Percentiles rank a stretch among this genome's conserved stretches.
phyloP scores from a whole-genome alignment of 805 yeast species.

The Brettanomyces custersianus region DNA sequence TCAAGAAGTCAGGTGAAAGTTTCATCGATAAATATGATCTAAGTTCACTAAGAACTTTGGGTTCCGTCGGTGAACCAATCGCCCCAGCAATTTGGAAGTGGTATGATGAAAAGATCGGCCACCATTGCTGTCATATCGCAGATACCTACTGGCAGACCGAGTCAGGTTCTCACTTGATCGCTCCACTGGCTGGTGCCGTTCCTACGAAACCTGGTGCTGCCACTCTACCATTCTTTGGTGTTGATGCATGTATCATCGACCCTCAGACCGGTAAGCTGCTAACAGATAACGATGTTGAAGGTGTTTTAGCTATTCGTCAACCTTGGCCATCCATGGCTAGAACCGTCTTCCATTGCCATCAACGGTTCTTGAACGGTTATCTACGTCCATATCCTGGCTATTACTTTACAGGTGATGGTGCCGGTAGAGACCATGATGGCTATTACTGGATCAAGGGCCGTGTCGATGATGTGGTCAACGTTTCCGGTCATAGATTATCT shows the following conservation, averaged over 20 bases:
- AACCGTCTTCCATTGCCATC: slow-evolving; percentile 84
- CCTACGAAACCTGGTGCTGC: slow-evolving; percentile 98
- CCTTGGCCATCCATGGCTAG: slow-evolving; percentile 99
- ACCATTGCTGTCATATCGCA: slow-evolving; percentile 78
- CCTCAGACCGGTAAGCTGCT: slow-evolving; percentile 86
- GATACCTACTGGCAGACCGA: slow-evolving; percentile 99
- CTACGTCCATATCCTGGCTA: slow-evolving; percentile 86
- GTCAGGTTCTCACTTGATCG: slow-evolving; percentile 90
- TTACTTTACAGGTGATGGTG: slow-evolving; percentile 98
- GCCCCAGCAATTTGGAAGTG: slow-evolving; percentile 98
- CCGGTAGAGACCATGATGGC: slow-evolving; percentile 94
- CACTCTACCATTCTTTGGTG: slow-evolving; percentile 92
- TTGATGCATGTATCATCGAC: slow-evolving; percentile 83
- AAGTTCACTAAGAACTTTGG: slow-evolving; percentile 81
- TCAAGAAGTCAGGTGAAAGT: slow-evolving; percentile 74
- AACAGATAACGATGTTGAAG: slow-evolving; percentile 85
- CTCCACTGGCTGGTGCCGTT: slow-evolving; percentile 90
- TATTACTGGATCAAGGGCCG: slow-evolving; percentile 97
- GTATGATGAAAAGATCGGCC: slow-evolving; percentile 91
- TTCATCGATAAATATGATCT: slow-evolving; percentile 75
- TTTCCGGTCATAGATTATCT: slow-evolving; percentile 95
- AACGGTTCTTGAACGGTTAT: slow-evolving; percentile 83
- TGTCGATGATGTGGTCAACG: slow-evolving; percentile 97
- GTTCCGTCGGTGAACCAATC: slow-evolving; percentile 98
- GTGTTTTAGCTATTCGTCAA: slow-evolving; percentile 82